Percentiles rank a stretch among this genome's conserved stretches.
These are phyloP conservation scores for Aspergillus uvarum DNA, from an alignment of 2,329 filamentous ascomycete species.

Conservation along the genomic window DNA sequence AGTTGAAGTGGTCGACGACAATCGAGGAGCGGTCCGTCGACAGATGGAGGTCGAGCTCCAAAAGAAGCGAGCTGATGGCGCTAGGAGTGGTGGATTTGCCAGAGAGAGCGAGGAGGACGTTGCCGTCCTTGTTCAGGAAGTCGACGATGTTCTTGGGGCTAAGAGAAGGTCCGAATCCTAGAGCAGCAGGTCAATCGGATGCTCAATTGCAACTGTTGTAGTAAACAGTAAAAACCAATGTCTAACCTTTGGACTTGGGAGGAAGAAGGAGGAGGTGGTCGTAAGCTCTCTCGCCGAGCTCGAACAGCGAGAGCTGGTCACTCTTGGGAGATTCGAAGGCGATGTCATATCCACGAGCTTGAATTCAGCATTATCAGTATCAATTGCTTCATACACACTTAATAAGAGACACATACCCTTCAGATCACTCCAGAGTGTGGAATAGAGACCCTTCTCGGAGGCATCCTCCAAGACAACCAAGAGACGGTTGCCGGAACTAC, in stretches of 20 bases:
- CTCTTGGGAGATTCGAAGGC: slow-evolving; percentile 81
- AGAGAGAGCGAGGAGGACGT: slow-evolving; percentile 83
- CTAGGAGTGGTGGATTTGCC: slow-evolving; percentile 68
- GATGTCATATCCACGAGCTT: slow-evolving; percentile 80
- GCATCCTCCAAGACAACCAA: slow-evolving; percentile 84
- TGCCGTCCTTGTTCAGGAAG: slow-evolving; percentile 88
- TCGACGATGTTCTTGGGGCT: slow-evolving; percentile 83
- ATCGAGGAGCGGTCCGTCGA: slow-evolving; percentile 79
- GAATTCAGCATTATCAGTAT: slow-evolving; percentile 18
- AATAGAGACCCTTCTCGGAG: slow-evolving; percentile 77
- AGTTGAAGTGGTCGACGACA: slow-evolving; percentile 94
- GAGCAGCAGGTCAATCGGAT: slow-evolving; percentile 27
- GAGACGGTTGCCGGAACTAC: slow-evolving; percentile 74
- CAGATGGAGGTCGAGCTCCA: slow-evolving; percentile 86
- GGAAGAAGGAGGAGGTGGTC: slow-evolving; percentile 91
- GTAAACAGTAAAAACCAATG: neutral
- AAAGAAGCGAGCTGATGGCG: slow-evolving; percentile 73
- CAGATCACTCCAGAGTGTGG: slow-evolving; percentile 63
- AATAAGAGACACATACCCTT: slow-evolving; percentile 37
- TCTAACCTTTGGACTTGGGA: slow-evolving; percentile 78
- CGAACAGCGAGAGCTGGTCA: slow-evolving; percentile 73
- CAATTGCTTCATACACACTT: neutral
- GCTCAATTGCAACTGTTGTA: neutral
- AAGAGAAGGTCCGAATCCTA: slow-evolving; percentile 82
- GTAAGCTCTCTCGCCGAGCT: slow-evolving; percentile 81